Base-by-base conservation (phyloP, 169 alveolate species). In the Miamiensis avidus region DNA sequence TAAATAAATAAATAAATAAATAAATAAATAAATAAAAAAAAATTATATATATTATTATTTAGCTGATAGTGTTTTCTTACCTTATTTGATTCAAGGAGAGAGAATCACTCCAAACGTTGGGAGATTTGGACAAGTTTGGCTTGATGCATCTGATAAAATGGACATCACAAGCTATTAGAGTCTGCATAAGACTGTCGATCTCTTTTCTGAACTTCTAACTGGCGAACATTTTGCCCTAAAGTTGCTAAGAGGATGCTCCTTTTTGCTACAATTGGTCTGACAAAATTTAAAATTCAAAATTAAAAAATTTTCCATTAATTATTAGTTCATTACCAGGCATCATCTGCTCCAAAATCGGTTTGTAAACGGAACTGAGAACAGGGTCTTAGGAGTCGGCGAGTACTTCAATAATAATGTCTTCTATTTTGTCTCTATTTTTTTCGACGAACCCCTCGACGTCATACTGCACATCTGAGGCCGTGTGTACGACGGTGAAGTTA, bases 91-190 rank as follows among this genome's bases (percentile, higher is more conserved):
- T 83, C 26, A 95, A 87, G 74, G 94, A 87, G 91, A 92, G 89
- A 78, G 94, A 89, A 78, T 92, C 91, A 0, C 86, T 90, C 78
- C 93, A 95, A 65, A 72, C 73, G 75, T 93, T 85, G n/a, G 88
- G 83, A 73, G 78, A 76, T 76, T 95, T 95, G 28, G 34, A 82
- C 76, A 93, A 96, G 85, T 93, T 92, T 16, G 98, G 97, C 76
- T 95, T 95, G 1, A 95, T 92, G 49, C 98, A 95, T 84, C 98
- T 89, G 26, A 95, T 91, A 85, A 94, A 95, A 83, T 95, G 98
- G 33, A 94, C 89, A 31, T 93, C 96, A 82, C 98, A 95, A 74
- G 90, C 90, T 72, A 93, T 94, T 25, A 86, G 75, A n/a, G 79
- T 83, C n/a, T 79, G 74, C 87, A 86, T 86, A n/a, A 86, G 65